A percentile compares a stretch with the other conserved stretches of the same genome.
Conservation (phyloP, 441 rosid genomes). For the Eutrema salsugineum region DNA sequence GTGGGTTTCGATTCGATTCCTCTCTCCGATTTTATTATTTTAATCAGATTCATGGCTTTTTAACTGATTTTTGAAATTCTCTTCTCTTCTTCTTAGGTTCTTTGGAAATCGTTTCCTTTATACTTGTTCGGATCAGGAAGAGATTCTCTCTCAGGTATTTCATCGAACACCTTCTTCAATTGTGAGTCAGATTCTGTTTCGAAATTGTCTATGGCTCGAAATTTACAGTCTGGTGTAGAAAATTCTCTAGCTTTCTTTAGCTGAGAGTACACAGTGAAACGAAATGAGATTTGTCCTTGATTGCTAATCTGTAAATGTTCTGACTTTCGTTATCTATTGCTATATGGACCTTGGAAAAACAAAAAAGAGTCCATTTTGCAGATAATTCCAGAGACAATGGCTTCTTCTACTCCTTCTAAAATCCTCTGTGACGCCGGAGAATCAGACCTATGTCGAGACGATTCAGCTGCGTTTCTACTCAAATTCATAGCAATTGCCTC, state of each 20-base stretch:
- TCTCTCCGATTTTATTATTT: neutral
- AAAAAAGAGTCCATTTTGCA: slow-evolving; percentile 37
- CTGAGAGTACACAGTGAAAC: neutral
- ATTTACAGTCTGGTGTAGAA: too few species aligned
- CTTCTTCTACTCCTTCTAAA: slow-evolving; percentile 1
- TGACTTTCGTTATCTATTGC: slow-evolving; percentile 6
- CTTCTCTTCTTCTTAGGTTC: slow-evolving; percentile 16
- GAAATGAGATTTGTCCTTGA: neutral
- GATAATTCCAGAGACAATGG: slow-evolving; percentile 28
- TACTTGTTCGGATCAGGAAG: slow-evolving; percentile 21
- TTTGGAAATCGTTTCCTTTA: slow-evolving; percentile 27
- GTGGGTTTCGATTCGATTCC: neutral
- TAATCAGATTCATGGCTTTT: neutral
- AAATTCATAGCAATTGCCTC: slow-evolving; percentile 66
- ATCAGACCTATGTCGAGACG: slow-evolving; percentile 50
- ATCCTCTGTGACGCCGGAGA: slow-evolving; percentile 37
- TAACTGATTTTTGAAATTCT: neutral
- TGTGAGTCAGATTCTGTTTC: neutral
- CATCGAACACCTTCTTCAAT: slow-evolving; percentile 5
- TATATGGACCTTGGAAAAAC: neutral
- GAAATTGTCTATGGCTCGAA: too few species aligned
- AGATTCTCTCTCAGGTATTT: slow-evolving; percentile 31
- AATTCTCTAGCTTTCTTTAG: neutral
- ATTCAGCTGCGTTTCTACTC: slow-evolving; percentile 41
- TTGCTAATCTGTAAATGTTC: neutral